These are phyloP conservation scores for Avena eriantha DNA, from an alignment of 176 grass and related monocot species.

Conservation along the genomic window DNA sequence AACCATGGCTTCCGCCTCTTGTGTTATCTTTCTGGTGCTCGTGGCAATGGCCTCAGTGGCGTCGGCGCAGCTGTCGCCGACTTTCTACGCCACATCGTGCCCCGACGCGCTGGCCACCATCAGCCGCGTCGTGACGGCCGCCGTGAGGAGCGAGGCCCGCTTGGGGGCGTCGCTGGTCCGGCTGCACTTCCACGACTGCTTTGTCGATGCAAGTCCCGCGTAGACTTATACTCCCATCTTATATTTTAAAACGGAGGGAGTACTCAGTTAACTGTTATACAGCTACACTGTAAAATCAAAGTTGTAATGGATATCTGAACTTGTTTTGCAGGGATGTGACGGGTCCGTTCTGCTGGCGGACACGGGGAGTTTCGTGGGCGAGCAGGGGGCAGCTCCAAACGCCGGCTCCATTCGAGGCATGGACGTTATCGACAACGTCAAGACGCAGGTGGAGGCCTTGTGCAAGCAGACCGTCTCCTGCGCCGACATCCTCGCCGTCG, in stretches of 20 bases:
- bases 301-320: not conserved
- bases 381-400: slow-evolving; percentile 11
- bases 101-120: slow-evolving; percentile 63
- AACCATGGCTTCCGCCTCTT: slow-evolving; percentile 30
- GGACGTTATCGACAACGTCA: slow-evolving; percentile 61
- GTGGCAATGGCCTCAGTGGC: slow-evolving; percentile 33
- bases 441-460: slow-evolving; percentile 62
- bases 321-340: slow-evolving; percentile 59
- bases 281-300: not conserved
- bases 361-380: not conserved
- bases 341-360: slow-evolving; percentile 58
- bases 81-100: slow-evolving; percentile 77
- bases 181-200: slow-evolving; percentile 90
- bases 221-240: not conserved
- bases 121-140: slow-evolving; percentile 55
- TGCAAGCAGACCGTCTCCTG: slow-evolving; percentile 75
- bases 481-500: slow-evolving; percentile 77
- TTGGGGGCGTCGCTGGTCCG: slow-evolving; percentile 78
- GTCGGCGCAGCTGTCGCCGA: slow-evolving; percentile 74
- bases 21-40: slow-evolving; percentile 9
- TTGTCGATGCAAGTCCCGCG: slow-evolving; percentile 62
- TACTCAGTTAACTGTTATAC: not conserved
- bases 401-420: slow-evolving; percentile 11
- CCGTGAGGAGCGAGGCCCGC: slow-evolving; percentile 53
- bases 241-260: no score